phyloP scores from a whole-genome alignment of 495 filamentous ascomycete species.

The Penicillium angulare region DNA sequence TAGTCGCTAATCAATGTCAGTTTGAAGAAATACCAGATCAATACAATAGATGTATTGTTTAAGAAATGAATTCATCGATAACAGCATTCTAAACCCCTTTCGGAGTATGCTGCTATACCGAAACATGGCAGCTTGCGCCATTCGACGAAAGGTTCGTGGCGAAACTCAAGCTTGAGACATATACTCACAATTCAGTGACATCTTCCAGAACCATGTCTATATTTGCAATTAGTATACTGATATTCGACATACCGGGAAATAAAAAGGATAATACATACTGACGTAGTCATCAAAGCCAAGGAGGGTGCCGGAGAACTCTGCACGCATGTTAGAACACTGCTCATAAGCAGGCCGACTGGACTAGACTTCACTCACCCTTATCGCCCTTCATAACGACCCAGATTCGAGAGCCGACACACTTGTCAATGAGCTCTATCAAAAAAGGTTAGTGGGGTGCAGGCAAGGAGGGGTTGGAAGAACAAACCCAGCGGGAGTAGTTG shows the following conservation, averaged over 20 bases:
- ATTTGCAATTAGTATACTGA: constrained; percentile 10
- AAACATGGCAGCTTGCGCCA: background rate
- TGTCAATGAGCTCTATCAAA: constrained; percentile 87
- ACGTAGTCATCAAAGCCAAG: constrained; percentile 99
- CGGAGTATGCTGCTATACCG: background rate
- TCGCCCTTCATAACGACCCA: constrained; percentile 99
- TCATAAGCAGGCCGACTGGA: background rate
- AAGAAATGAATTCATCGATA: no score
- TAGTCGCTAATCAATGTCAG: constrained; percentile 68
- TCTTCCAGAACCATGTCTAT: constrained; percentile 97
- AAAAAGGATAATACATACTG: constrained; percentile 64
- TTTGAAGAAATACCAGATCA: constrained; percentile 13
- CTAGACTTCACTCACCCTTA: constrained; percentile 63
- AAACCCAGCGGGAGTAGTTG: constrained; percentile 77
- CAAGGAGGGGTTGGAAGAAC: constrained; percentile 4
- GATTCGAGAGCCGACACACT: constrained; percentile 94
- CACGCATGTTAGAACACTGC: constrained; percentile 16
- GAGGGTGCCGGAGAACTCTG: constrained; percentile 92
- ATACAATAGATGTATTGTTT: no score
- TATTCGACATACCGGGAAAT: background rate
- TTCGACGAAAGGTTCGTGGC: background rate
- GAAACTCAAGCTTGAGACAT: background rate
- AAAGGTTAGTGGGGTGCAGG: constrained; percentile 20
- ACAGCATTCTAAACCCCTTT: background rate
- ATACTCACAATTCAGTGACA: constrained; percentile 89